Percentiles rank a stretch among this genome's conserved stretches.
These are phyloP conservation scores for Voacanga thouarsii DNA, from an alignment of 257 asterid genomes.

Conservation along the genomic window DNA sequence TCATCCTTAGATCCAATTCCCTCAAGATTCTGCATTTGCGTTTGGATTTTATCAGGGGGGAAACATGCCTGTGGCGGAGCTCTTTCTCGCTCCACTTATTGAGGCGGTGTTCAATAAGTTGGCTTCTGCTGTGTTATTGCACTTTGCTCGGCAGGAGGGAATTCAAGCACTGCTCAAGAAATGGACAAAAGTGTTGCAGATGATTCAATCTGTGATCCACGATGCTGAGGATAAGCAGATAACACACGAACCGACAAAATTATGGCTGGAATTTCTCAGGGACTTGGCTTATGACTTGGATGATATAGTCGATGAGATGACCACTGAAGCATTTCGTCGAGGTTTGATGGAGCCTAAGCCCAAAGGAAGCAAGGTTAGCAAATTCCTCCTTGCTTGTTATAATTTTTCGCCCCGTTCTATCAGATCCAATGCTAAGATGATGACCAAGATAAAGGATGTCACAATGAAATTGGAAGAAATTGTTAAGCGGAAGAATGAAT, in stretches of 20 bases:
- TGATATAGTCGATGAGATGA: slow-evolving; percentile 62
- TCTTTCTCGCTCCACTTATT: slow-evolving; percentile 56
- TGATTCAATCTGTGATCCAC: slow-evolving; percentile 43
- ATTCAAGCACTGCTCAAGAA: slow-evolving; percentile 42
- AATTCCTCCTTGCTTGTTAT: slow-evolving; percentile 39
- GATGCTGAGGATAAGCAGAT: slow-evolving; percentile 72
- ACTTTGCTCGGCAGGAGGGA: slow-evolving; percentile 51
- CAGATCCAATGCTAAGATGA: slow-evolving; percentile 36
- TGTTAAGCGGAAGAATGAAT: slow-evolving; percentile 32
- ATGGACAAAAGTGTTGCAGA: slow-evolving; percentile 19
- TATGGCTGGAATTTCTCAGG: slow-evolving; percentile 55
- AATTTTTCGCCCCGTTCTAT: slow-evolving; percentile 37
- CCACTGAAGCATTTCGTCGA: slow-evolving; percentile 39
- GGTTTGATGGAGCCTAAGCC: slow-evolving; percentile 20
- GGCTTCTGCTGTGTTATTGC: slow-evolving; percentile 32
- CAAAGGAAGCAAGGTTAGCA: slow-evolving; percentile 34
- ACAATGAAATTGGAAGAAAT: slow-evolving; percentile 29
- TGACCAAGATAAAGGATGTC: slow-evolving; percentile 44
- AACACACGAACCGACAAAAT: slow-evolving; percentile 28
- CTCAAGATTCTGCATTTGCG: not conserved
- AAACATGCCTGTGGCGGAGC: slow-evolving; percentile 56
- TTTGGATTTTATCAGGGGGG: not conserved
- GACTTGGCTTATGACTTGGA: slow-evolving; percentile 66
- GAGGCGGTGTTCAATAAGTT: slow-evolving; percentile 50
- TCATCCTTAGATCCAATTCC: not conserved